Evolutionary conservation across 2,329 filamentous ascomycete species (phyloP).

Genomic region (Beauveria sp.): DNA sequence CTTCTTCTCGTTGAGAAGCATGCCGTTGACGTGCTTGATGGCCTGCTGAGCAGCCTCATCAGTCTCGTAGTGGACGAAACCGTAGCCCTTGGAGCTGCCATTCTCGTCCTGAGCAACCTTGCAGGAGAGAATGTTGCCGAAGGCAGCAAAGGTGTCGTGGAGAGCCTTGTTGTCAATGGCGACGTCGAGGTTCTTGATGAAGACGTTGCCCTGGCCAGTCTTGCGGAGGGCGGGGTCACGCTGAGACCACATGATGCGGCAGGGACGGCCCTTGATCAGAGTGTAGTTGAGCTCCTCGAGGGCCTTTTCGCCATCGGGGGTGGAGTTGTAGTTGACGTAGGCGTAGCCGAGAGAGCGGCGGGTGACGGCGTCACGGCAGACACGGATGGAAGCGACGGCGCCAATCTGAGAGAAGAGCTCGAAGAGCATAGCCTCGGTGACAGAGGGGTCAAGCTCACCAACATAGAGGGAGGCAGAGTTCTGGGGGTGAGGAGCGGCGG

Average conservation of each 20-base stretch:
- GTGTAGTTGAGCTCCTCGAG: conserved; percentile 99
- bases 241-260: conserved; percentile 99
- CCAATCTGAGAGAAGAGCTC: conserved; percentile 99
- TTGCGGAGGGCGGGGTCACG: conserved; percentile 98
- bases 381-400: conserved; percentile 97
- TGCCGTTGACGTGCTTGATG: conserved; percentile 99
- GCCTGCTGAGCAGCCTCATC: conserved; percentile 93
- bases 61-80: conserved; percentile 99
- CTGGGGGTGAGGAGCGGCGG: conserved; percentile 70
- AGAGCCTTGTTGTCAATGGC: conserved; percentile 99
- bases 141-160: conserved; percentile 97
- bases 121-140: conserved; percentile 98
- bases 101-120: conserved; percentile 98
- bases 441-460: conserved; percentile 92
- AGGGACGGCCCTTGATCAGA: conserved; percentile 95
- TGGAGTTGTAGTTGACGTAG: conserved; percentile 99
- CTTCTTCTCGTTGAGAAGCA: conserved; percentile 99
- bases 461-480: conserved; percentile 98
- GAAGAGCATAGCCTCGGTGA: conserved; percentile 99
- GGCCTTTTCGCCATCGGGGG: conserved; percentile 90
- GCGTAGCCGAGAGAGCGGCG: conserved; percentile 97
- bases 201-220: conserved; percentile 98
- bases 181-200: conserved; percentile 99
- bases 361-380: conserved; percentile 97
- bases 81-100: conserved; percentile 96